phyloP scores from a whole-genome alignment of 176 grass and related monocot genomes.

The Cenchrus purpureus region DNA sequence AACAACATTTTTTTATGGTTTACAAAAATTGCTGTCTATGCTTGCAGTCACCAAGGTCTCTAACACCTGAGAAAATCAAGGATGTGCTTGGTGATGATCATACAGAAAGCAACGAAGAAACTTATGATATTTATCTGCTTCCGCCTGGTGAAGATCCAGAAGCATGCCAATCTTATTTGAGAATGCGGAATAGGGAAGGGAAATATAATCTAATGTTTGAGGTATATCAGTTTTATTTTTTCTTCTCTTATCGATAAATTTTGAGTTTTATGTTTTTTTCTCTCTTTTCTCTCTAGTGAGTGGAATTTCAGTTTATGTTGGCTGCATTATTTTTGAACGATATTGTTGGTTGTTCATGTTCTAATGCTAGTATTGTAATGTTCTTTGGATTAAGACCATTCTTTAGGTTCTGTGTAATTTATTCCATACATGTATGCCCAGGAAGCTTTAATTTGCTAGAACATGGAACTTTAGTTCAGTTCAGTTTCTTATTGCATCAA shows the following conservation, averaged over 20 bases:
- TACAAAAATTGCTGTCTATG: slow-evolving; percentile 26
- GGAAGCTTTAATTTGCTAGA: slow-evolving; percentile 22
- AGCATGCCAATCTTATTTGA: slow-evolving; percentile 94
- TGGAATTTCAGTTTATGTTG: slow-evolving; percentile 16
- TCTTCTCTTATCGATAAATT: not conserved
- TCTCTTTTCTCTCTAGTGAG: not conserved
- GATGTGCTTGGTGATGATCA: slow-evolving; percentile 71
- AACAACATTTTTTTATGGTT: slow-evolving; percentile 39
- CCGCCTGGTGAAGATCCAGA: slow-evolving; percentile 98
- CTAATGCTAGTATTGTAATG: not conserved
- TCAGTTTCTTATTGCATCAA: not conserved
- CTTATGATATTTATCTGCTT: slow-evolving; percentile 98
- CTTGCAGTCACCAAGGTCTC: slow-evolving; percentile 69
- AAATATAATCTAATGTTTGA: slow-evolving; percentile 99
- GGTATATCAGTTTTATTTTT: slow-evolving; percentile 56
- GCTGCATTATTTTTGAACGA: not conserved
- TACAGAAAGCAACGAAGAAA: slow-evolving; percentile 80
- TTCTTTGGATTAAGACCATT: slow-evolving; percentile 6
- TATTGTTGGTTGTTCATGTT: slow-evolving; percentile 19
- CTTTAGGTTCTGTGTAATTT: slow-evolving; percentile 1
- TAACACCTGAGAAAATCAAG: slow-evolving; percentile 85
- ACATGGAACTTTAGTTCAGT: not conserved
- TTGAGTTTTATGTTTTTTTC: not conserved
- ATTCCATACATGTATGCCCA: slow-evolving; percentile 20
- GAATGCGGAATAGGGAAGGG: slow-evolving; percentile 98